Conservation (phyloP, 371 early-diverging fungal genomes). For the Choanephora cucurbitarum region DNA sequence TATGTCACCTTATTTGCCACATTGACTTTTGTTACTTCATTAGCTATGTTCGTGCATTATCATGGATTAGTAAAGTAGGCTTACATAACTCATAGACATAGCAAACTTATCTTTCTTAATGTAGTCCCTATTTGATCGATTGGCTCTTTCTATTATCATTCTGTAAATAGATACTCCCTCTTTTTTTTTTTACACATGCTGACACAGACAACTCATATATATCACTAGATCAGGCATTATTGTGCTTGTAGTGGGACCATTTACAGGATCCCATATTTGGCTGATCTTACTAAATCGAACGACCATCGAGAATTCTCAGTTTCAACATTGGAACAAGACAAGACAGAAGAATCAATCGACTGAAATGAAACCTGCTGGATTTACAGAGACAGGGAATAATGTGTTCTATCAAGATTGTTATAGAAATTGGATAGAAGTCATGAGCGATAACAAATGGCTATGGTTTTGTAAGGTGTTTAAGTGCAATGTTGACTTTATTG, state of each 20-base stretch:
- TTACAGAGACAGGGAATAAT: conserved; percentile 34
- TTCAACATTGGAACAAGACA: conserved; percentile 29
- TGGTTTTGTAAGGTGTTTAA: conserved; percentile 39
- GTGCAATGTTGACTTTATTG: too few species aligned
- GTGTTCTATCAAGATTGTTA: conserved; percentile 43
- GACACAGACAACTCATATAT: too few species aligned
- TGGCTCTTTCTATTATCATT: conserved; percentile 27
- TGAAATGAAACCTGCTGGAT: conserved; percentile 14
- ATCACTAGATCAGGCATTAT: conserved; percentile 31
- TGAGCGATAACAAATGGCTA: conserved; percentile 27
- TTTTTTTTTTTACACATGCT: not conserved
- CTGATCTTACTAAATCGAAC: conserved; percentile 49
- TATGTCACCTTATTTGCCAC: conserved; percentile 37
- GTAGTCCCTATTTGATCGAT: conserved; percentile 26
- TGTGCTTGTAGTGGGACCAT: conserved; percentile 35
- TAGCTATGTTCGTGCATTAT: conserved; percentile 32
- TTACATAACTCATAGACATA: not conserved
- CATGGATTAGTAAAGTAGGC: conserved; percentile 17
- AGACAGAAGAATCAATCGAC: conserved; percentile 7
- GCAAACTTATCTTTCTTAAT: not conserved
- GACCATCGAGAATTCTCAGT: conserved; percentile 50
- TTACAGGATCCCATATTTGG: conserved; percentile 50
- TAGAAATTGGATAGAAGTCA: conserved; percentile 37
- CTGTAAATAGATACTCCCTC: conserved; percentile 24
- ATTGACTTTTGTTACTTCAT: conserved; percentile 37